Conservation (phyloP, 1,139 yeast genomes). For the Saccharomyces hybrid region DNA sequence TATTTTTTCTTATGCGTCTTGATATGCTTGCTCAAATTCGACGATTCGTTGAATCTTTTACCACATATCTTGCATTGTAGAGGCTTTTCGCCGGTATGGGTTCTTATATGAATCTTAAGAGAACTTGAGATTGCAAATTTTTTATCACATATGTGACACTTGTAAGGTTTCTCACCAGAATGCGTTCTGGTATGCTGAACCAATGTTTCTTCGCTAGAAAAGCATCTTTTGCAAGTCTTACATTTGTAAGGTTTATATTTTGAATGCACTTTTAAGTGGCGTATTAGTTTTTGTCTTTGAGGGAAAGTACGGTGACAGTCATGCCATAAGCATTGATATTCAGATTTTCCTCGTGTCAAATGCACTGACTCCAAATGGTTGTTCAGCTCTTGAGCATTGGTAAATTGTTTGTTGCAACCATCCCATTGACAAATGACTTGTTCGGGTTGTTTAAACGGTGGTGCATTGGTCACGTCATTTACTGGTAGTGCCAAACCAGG, state of each 20-base stretch:
- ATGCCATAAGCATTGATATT: slow-evolving; percentile 69
- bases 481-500: too few relatives aligned
- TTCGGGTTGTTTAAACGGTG: too few relatives aligned
- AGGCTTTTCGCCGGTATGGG: too few relatives aligned
- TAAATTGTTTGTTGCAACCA: slow-evolving; percentile 44
- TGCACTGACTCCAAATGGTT: slow-evolving; percentile 62
- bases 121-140: slow-evolving; percentile 27
- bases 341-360: slow-evolving; percentile 62
- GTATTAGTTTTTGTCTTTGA: slow-evolving; percentile 76
- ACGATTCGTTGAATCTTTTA: too few relatives aligned
- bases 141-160: slow-evolving; percentile 60
- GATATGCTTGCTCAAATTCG: too few relatives aligned
- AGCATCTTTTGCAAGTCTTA: slow-evolving; percentile 53
- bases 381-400: slow-evolving; percentile 52
- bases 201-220: slow-evolving; percentile 50
- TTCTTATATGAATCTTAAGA: too few relatives aligned
- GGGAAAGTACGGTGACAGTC: slow-evolving; percentile 68
- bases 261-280: slow-evolving; percentile 87
- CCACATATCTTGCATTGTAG: too few relatives aligned
- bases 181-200: slow-evolving; percentile 71
- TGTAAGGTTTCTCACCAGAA: slow-evolving; percentile 80
- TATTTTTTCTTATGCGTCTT: too few relatives aligned
- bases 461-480: too few relatives aligned
- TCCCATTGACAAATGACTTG: too few relatives aligned
- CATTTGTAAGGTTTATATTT: slow-evolving; percentile 73